Evolutionary conservation across 2,329 filamentous ascomycete genomes (phyloP).

Genomic region (Aurifilum marmelostoma): DNA sequence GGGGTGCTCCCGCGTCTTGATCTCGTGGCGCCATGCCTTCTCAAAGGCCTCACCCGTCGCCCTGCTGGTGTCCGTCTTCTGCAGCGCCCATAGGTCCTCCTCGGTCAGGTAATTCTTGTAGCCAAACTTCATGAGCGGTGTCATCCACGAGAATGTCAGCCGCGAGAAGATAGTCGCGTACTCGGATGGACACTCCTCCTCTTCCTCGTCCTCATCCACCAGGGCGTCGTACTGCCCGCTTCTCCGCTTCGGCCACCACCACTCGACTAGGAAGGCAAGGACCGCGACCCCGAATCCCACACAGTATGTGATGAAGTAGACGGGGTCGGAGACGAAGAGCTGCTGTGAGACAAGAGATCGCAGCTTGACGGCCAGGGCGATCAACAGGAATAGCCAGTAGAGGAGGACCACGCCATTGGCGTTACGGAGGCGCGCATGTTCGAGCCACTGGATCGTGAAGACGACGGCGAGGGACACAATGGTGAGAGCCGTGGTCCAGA

Average conservation of each 20-base stretch:
- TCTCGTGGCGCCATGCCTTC: conserved; percentile 74
- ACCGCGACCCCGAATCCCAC: conserved; percentile 71
- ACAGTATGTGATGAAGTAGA: conserved; percentile 79
- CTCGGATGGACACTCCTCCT: conserved; percentile 72
- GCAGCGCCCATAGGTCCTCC: conserved; percentile 92
- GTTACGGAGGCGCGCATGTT: conserved; percentile 80
- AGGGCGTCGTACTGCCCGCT: conserved; percentile 63
- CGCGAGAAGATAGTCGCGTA: conserved; percentile 93
- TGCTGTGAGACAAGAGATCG: conserved; percentile 83
- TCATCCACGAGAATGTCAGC: conserved; percentile 98
- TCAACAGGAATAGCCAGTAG: conserved; percentile 87
- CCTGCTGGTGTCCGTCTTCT: conserved; percentile 77
- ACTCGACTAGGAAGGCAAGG: conserved; percentile 78
- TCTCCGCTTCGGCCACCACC: conserved; percentile 78
- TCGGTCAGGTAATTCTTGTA: conserved; percentile 92
- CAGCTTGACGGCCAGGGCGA: conserved; percentile 79
- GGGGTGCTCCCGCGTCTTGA: conserved; percentile 69
- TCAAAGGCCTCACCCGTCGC: conserved; percentile 72
- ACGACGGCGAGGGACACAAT: conserved; percentile 74
- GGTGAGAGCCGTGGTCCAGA: conserved; percentile 77
- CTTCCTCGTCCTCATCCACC: conserved; percentile 62
- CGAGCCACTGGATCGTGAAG: conserved; percentile 80
- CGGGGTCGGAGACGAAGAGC: conserved; percentile 64
- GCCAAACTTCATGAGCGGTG: conserved; percentile 92
- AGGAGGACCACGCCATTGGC: conserved; percentile 87